phyloP scores from a whole-genome alignment of 352 stramenopile genomes.

The Pythium aristosporum region DNA sequence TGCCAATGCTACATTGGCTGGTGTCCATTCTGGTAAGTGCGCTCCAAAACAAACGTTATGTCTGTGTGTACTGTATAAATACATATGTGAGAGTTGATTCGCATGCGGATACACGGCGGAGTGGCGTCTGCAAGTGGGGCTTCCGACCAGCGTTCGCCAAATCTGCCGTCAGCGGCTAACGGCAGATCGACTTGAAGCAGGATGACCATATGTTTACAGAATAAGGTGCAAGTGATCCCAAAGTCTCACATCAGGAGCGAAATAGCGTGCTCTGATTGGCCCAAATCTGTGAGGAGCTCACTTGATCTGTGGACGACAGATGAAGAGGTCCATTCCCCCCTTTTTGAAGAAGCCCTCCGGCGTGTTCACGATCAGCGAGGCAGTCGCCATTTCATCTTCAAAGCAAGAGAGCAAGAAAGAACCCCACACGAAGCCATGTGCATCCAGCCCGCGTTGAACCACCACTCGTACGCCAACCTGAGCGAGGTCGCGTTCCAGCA shows the following conservation, averaged over 20 bases:
- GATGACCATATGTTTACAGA: not conserved
- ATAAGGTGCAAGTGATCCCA: not conserved
- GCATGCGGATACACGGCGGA: too few relatives aligned
- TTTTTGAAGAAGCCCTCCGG: not conserved
- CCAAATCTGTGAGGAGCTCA: constrained; percentile 14
- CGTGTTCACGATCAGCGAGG: constrained; percentile 18
- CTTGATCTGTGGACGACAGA: constrained; percentile 26
- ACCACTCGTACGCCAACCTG: constrained; percentile 88
- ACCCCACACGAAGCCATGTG: constrained; percentile 10
- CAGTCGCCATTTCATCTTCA: not conserved
- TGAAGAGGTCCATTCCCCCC: not conserved
- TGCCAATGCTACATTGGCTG: constrained; percentile 99
- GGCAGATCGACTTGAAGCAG: constrained; percentile 12
- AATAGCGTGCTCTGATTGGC: constrained; percentile 13
- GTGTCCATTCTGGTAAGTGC: constrained; percentile 89
- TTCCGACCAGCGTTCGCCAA: too few relatives aligned
- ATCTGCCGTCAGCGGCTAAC: too few relatives aligned
- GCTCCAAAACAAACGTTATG: not conserved
- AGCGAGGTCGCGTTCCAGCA: constrained; percentile 79
- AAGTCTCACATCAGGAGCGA: constrained; percentile 2
- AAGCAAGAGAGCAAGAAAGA: too few relatives aligned
- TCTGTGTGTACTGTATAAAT: not conserved
- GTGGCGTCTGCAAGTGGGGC: too few relatives aligned
- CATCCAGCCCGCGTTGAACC: constrained; percentile 17
- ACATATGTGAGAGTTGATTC: too few relatives aligned